Evolutionary conservation across 2,329 filamentous ascomycete genomes (phyloP), one percentile per base, ranked within the genome.

Genomic region (Botrytis fabae): DNA sequence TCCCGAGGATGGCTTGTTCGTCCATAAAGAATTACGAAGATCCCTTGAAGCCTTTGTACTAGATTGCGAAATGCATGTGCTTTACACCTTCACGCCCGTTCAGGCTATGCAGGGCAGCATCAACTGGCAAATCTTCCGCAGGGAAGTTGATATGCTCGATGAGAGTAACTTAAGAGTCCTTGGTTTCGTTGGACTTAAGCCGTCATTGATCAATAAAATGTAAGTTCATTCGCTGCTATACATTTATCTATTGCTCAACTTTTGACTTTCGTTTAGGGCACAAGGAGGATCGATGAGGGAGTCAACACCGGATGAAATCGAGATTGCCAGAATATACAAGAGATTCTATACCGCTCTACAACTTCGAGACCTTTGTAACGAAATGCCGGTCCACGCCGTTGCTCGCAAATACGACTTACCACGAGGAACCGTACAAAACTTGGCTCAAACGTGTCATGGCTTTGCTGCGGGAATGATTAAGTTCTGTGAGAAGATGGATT

Each of bases 381-480:
- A 95, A 80, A 84, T 91, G 73, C 92, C 92, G 0, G 86, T 94
- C 46, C 89, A 93, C 76, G 82, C 85, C 4, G 90, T 94, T 42
- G 90, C 92, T 40, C 85, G 85, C 25, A 93, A 92, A 79, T 95
- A 93, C 79, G 87, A 89, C 74, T 88, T 89, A 74, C 89, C 91
- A 14, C 87, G 92, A 32, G 92, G 92, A 2, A 86, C 87, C 8
- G 88, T 94, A 18, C 92, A 95, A 81, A 92, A 86, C 32, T 84
- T 94, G 2, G 88, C 91, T 3, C 91, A 93, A 77, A 92, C 90
- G 1, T 94, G 92, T 76, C 90, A 93, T 76, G 92, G 92, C 0
- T 95, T 94, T 78, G 92, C 92, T 5, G 91, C 91, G 2, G 92
- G 92, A 5, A 93, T 94, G 85, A 89, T 94, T 74, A 93, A 92